Base-by-base conservation (phyloP, 2,329 filamentous ascomycete genomes). In the Aureobasidium subglaciale region DNA sequence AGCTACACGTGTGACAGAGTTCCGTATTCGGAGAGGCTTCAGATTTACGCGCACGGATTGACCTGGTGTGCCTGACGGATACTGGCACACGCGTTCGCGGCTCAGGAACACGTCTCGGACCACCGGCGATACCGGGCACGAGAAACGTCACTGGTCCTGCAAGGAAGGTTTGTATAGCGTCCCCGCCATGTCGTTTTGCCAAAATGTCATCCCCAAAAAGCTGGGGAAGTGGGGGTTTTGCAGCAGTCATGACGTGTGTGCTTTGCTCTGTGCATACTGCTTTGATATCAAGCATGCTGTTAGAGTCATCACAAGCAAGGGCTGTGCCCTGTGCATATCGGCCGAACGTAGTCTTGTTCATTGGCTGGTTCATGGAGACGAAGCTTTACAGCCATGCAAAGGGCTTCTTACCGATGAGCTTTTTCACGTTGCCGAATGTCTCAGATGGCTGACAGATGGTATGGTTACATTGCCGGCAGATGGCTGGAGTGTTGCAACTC, bases 111-210 rank as follows among this genome's bases (percentile, higher is more conserved):
- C 43, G 18, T 35, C 20, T 48, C 16, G 37, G 34, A 37, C 30
- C 25, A 8, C 9, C 10, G 15, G 29, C 29, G 43, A 46, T 24
- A 24, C 13, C 43, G 29, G 29, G 24, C 16, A 4, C 18, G 9
- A 24, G 15, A 29, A 6, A 27, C n/a, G 1, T 9, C 6, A 10
- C 40, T 11, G 22, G 29, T 24, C 8, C 5, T n/a, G 22, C n/a
- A 27, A 46, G 18, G 27, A 46, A 46, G 43, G 43, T 46, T 46
- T 46, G 16, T 46, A 34, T 34, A 46, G 43, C 15, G 43, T 29
- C 43, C 43, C 43, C 43, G 43, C 43, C 43, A 48, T 48, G n/a
- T 20, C 25, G 16, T 34, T 34, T 24, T 35, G 43, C 43, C 30
- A 48, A 25, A n/a, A n/a, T n/a, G n/a, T n/a, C n/a, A n/a, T n/a